Evolutionary conservation across 768 basidiomycete species (phyloP).

Genomic region (Kwoniella shandongensis): DNA sequence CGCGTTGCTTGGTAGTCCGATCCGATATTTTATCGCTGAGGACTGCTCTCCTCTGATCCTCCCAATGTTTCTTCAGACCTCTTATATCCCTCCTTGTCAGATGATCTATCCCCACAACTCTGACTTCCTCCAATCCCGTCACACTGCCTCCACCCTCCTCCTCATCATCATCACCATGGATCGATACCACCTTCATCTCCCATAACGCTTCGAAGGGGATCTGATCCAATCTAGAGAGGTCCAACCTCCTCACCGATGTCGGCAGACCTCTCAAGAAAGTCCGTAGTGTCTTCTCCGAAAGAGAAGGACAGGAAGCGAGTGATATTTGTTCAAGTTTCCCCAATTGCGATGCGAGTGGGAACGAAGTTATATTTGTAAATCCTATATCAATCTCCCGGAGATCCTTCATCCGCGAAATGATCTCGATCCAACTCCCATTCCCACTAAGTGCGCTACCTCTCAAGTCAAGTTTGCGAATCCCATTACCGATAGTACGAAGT

Average conservation of each 20-base stretch:
- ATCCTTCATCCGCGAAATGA: not conserved
- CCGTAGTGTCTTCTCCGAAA: constrained; percentile 14
- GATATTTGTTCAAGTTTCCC: constrained; percentile 12
- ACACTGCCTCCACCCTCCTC: not conserved
- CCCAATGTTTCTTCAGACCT: constrained; percentile 35
- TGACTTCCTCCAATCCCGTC: constrained; percentile 31
- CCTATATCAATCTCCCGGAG: constrained; percentile 29
- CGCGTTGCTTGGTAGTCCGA: no score
- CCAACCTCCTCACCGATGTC: constrained; percentile 18
- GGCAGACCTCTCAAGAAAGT: constrained; percentile 32
- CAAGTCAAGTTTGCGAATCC: constrained; percentile 32
- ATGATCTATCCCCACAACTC: constrained; percentile 44
- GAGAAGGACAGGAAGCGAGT: constrained; percentile 29
- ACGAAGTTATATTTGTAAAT: constrained; percentile 32
- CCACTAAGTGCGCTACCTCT: constrained; percentile 29
- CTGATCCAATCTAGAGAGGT: constrained; percentile 38
- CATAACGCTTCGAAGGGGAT: constrained; percentile 23
- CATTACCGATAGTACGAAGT: constrained; percentile 21
- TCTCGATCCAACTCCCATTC: constrained; percentile 16
- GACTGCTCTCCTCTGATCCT: constrained; percentile 23
- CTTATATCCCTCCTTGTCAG: constrained; percentile 39
- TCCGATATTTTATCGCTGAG: no score
- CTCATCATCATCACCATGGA: not conserved
- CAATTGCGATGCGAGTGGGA: constrained; percentile 18
- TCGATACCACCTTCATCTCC: constrained; percentile 23